phyloP scores from a whole-genome alignment of 2,329 filamentous ascomycete species.

The Periconia digitata region DNA sequence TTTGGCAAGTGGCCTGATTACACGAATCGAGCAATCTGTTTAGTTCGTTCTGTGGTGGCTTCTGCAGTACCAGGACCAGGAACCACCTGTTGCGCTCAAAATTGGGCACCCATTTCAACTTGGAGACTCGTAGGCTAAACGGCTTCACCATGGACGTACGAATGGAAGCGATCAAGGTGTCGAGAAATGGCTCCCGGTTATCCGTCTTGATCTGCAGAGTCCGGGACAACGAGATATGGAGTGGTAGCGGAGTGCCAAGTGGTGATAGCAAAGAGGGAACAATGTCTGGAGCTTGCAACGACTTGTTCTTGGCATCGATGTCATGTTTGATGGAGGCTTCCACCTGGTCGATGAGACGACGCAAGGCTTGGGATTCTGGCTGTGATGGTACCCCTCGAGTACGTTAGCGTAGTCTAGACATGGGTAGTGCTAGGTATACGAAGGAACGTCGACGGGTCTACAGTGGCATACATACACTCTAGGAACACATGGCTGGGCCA shows the following conservation, averaged over 20 bases:
- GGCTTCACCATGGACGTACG: slow-evolving; percentile 51
- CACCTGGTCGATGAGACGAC: slow-evolving; percentile 32
- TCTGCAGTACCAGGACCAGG: slow-evolving; percentile 68
- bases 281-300: slow-evolving; percentile 47
- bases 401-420: slow-evolving; percentile 32
- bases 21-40: slow-evolving; percentile 63
- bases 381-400: slow-evolving; percentile 42
- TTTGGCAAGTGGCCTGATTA: slow-evolving; percentile 63
- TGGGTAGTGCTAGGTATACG: neutral
- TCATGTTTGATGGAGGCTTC: slow-evolving; percentile 17
- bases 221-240: slow-evolving; percentile 89
- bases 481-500: slow-evolving; percentile 94
- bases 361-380: slow-evolving; percentile 31
- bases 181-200: slow-evolving; percentile 70
- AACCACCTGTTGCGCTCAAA: slow-evolving; percentile 75
- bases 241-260: slow-evolving; percentile 72
- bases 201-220: slow-evolving; percentile 73
- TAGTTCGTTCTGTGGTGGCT: slow-evolving; percentile 38
- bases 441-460: neutral
- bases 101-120: slow-evolving; percentile 67
- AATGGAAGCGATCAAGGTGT: slow-evolving; percentile 52
- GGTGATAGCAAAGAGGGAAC: slow-evolving; percentile 75
- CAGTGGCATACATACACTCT: slow-evolving; percentile 68
- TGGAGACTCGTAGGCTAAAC: slow-evolving; percentile 51
- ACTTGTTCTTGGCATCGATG: slow-evolving; percentile 23